phyloP scores from a whole-genome alignment of 805 yeast genomes.

The Metschnikowia gelsemii region DNA sequence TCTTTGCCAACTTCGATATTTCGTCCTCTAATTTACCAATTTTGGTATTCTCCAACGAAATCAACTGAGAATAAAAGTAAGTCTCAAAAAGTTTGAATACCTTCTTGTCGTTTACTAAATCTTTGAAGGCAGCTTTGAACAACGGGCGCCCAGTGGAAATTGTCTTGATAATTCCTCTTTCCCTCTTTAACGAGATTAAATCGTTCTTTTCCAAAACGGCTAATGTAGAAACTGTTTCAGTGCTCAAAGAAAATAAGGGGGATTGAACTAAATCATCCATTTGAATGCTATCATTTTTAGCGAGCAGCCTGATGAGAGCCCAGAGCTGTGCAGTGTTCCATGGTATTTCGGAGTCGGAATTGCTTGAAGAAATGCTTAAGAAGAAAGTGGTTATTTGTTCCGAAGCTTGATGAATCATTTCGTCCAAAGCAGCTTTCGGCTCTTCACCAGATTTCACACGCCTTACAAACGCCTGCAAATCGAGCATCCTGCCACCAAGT shows the following conservation, averaged over 20 bases:
- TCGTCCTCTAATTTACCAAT: slow-evolving; percentile 72
- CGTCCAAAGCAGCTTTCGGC: slow-evolving; percentile 70
- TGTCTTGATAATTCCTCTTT: slow-evolving; percentile 68
- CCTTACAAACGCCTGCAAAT: slow-evolving; percentile 84
- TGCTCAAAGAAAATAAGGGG: slow-evolving; percentile 59
- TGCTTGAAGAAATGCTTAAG: slow-evolving; percentile 30
- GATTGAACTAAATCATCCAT: slow-evolving; percentile 53
- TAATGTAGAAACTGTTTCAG: slow-evolving; percentile 47
- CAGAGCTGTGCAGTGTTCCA: slow-evolving; percentile 85
- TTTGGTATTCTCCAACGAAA: slow-evolving; percentile 59
- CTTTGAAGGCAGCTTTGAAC: slow-evolving; percentile 72
- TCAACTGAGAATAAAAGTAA: slow-evolving; percentile 52
- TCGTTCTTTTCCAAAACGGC: slow-evolving; percentile 77
- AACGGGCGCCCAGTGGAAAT: slow-evolving; percentile 84
- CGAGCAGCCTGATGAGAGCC: slow-evolving; percentile 68
- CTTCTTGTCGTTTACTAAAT: slow-evolving; percentile 56
- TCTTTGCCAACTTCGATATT: slow-evolving; percentile 52
- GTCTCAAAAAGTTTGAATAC: slow-evolving; percentile 64
- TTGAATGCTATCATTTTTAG: slow-evolving; percentile 45
- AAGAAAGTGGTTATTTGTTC: slow-evolving; percentile 86
- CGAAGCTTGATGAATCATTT: slow-evolving; percentile 80
- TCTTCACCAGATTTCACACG: slow-evolving; percentile 86
- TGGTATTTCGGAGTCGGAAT: slow-evolving; percentile 36
- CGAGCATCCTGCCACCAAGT: slow-evolving; percentile 93
- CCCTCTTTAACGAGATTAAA: slow-evolving; percentile 66